These are phyloP conservation scores for Trichoderma harzianum DNA, from an alignment of 2,329 filamentous ascomycete species.

Conservation along the genomic window DNA sequence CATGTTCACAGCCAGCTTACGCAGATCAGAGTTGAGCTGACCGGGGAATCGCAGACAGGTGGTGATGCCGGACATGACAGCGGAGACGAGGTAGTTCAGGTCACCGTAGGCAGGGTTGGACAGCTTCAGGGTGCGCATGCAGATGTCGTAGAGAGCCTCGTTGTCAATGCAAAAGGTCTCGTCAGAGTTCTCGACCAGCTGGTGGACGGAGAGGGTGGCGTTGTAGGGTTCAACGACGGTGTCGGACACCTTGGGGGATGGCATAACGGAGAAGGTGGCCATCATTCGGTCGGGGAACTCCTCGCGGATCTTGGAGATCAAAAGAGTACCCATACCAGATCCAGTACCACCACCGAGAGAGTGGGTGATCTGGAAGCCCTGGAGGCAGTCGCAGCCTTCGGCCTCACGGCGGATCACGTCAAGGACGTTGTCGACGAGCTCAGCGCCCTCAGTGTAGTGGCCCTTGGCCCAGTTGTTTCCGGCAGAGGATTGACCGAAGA, in stretches of 20 bases:
- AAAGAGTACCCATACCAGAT: slow-evolving; percentile 99
- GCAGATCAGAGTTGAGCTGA: slow-evolving; percentile 99
- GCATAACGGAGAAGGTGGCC: slow-evolving; percentile 98
- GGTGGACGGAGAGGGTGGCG: slow-evolving; percentile 96
- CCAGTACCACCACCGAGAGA: slow-evolving; percentile 99
- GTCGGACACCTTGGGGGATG: slow-evolving; percentile 98
- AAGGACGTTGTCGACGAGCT: slow-evolving; percentile 96
- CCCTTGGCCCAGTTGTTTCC: slow-evolving; percentile 99
- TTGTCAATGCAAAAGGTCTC: slow-evolving; percentile 99
- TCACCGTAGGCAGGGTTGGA: slow-evolving; percentile 98
- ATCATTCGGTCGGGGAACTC: slow-evolving; percentile 99
- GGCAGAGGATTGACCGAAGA: slow-evolving; percentile 98
- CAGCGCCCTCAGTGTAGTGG: slow-evolving; percentile 99
- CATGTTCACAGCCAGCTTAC: slow-evolving; percentile 99
- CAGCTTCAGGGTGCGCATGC: slow-evolving; percentile 99
- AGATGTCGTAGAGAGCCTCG: slow-evolving; percentile 99
- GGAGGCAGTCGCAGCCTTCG: slow-evolving; percentile 98
- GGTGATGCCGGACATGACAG: slow-evolving; percentile 99
- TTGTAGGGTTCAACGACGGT: slow-evolving; percentile 99
- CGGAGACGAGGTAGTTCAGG: slow-evolving; percentile 98
- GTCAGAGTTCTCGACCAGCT: slow-evolving; percentile 99
- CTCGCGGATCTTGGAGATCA: slow-evolving; percentile 99
- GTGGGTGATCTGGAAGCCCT: slow-evolving; percentile 99
- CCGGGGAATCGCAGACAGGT: slow-evolving; percentile 98
- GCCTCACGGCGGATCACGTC: slow-evolving; percentile 98